Base-by-base conservation (phyloP, 163 green algal genomes). In the Picocystis sp. region DNA sequence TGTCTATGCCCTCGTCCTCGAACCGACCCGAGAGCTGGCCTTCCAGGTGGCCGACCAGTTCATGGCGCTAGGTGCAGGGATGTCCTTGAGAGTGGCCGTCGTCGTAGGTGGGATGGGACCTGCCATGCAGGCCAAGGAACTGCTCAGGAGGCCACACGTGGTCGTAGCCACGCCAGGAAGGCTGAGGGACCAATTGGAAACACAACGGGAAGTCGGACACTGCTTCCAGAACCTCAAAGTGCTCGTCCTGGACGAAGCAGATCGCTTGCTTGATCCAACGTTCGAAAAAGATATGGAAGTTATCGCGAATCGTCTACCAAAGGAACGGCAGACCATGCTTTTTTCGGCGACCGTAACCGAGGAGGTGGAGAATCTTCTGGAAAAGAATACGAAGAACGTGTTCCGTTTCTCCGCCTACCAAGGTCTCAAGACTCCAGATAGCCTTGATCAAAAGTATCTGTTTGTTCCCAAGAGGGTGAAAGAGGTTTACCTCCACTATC, bases 191-290 rank as follows among this genome's bases (percentile, higher is more conserved):
- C 61, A 88, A 47, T 17, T 90, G 12, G 52, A 67, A 3, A 50
- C 53, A 2, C 72, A 89, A 48, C 2, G 50, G 1, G 50, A 33
- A 1, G 56, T 89, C 43, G 53, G 45, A 3, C 29, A 45, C 0
- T 66, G 50, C 22, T 81, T 92, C 25, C n/a, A 22, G 0, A 61
- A 73, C 15, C 42, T 53, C 0, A 25, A 56, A 1, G 86, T 88
- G 60, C 61, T 95, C 29, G 82, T 95, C 34, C 62, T 94, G 56
- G 86, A 95, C 60, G 86, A 95, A 66, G 86, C 86, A 2, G 86
- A 95, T 65, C 67, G 85, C 0, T 62, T 94, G 60, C 73, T 92
- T 47, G 83, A 94, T 29, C 13, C 73, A 0, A 69, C 55, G 12
- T 93, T 93, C 60, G 81, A 83, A 62, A 35, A 45, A 11, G 75